Base-by-base conservation (phyloP, 345 rosid genomes). In the Corchorus olitorius region DNA sequence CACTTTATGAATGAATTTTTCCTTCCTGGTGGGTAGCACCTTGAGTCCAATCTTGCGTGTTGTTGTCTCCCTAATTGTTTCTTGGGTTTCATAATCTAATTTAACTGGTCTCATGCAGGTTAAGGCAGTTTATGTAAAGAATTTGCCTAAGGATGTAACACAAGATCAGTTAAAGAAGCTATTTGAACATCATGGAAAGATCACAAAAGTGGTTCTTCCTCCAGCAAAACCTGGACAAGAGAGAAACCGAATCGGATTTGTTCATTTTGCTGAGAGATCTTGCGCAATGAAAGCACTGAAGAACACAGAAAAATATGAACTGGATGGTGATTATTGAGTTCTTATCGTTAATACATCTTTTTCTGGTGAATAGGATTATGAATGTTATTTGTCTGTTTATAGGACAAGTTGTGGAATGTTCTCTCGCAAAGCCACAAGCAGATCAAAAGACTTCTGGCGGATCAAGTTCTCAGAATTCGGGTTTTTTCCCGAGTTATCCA, bases 351-450 rank as follows among this genome's bases (percentile, higher is more conserved):
- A 58, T 59, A 8, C 48, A 1, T 37, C 19, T 34, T 59, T 43
- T 3, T 59, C 72, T 70, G 8, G 27, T 71, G 20, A 55, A 70
- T 78, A 17, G 55, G 62, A 65, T 33, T 68, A 61, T 76, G 62
- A 58, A 53, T 74, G 16, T 46, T n/a, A 33, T 48, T 17, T 3
- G 39, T 74, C 37, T 77, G 74, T 70, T 72, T 65, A 22, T 76
- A 91, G 96, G 96, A 65, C 96, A 91, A 85, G 85, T 81, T 66
- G 76, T 91, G 79, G 95, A 91, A 83, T 88, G 89, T 71, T 88
- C 91, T 70, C 89, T 91, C 77, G 95, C 93, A 41, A 91, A 88
- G 82, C 95, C 93, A 65, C 93, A 83, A 76, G 70, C 87, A 66
- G 96, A 91, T 78, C 93, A 84, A 79, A 91, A 88, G 80, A 67